Evolutionary conservation across 2,329 filamentous ascomycete species (phyloP).

Genomic region (Ceratocystis ficicola): DNA sequence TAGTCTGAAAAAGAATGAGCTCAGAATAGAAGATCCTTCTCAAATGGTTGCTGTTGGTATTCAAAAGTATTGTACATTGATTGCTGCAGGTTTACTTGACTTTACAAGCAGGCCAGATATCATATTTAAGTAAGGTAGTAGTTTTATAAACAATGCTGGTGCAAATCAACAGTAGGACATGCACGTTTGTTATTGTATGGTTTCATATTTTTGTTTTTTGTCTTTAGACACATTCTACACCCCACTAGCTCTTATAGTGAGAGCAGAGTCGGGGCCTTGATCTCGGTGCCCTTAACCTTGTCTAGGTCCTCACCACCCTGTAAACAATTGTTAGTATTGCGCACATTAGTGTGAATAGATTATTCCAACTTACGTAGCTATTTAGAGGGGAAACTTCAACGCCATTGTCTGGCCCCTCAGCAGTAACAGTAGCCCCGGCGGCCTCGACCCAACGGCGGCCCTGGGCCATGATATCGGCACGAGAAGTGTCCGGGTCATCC

Average conservation of each 20-base stretch:
- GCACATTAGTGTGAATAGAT: constrained; percentile 23
- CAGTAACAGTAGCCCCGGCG: constrained; percentile 63
- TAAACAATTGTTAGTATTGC: constrained; percentile 1
- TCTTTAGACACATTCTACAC: neutral
- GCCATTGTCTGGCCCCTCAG: constrained; percentile 50
- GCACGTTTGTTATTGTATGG: neutral
- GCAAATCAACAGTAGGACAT: neutral
- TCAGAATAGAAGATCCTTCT: neutral
- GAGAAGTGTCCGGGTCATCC: constrained; percentile 90
- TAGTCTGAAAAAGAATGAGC: neutral
- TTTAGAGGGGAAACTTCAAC: constrained; percentile 86
- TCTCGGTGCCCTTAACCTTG: constrained; percentile 40
- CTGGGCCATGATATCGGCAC: constrained; percentile 77
- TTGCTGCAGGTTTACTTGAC: neutral
- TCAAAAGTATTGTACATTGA: neutral
- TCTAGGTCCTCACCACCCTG: constrained; percentile 53
- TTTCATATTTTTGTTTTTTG: neutral
- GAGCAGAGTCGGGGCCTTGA: constrained; percentile 42
- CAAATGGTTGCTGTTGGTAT: neutral
- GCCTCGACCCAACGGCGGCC: constrained; percentile 74
- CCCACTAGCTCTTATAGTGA: constrained; percentile 12
- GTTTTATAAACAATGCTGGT: neutral
- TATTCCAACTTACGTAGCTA: constrained; percentile 67
- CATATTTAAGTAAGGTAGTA: neutral
- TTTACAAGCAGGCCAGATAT: neutral